phyloP scores from a whole-genome alignment of 2,329 filamentous ascomycete genomes.

The Sporothrix variecibatus region DNA sequence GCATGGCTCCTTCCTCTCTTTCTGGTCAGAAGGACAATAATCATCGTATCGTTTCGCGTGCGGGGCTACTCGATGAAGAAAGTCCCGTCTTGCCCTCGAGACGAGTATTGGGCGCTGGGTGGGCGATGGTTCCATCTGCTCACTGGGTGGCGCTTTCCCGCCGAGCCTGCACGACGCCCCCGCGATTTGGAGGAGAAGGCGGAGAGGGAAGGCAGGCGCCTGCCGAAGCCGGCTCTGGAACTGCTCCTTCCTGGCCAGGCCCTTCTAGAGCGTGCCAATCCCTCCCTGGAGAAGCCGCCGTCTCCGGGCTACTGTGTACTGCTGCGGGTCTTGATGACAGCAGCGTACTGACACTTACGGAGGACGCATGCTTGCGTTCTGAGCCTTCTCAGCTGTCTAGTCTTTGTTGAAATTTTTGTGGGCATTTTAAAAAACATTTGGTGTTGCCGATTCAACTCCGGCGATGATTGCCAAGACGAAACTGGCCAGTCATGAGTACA shows the following conservation, averaged over 20 bases:
- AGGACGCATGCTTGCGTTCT: neutral
- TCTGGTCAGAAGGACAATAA: neutral
- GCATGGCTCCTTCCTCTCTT: neutral
- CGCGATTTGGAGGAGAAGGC: neutral
- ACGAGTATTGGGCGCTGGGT: neutral
- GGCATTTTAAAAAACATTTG: neutral
- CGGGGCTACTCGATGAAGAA: slow-evolving; percentile 25
- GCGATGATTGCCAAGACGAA: neutral
- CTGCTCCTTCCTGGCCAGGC: slow-evolving; percentile 16
- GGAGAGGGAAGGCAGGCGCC: neutral
- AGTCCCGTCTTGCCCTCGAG: slow-evolving; percentile 14
- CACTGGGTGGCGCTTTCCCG: neutral
- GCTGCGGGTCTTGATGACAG: neutral
- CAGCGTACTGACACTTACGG: slow-evolving; percentile 17
- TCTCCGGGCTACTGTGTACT: slow-evolving; percentile 4
- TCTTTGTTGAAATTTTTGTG: neutral
- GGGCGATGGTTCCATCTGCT: neutral
- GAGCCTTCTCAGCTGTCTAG: neutral
- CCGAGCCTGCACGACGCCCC: neutral
- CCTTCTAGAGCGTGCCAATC: slow-evolving; percentile 9
- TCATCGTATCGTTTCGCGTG: neutral
- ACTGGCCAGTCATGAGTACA: neutral
- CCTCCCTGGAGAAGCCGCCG: slow-evolving; percentile 9
- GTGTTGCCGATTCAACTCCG: neutral
- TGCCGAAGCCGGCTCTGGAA: slow-evolving; percentile 16